These are phyloP conservation scores for Pinus taeda DNA, from an alignment of 75 land plant species.

Conservation along the genomic window DNA sequence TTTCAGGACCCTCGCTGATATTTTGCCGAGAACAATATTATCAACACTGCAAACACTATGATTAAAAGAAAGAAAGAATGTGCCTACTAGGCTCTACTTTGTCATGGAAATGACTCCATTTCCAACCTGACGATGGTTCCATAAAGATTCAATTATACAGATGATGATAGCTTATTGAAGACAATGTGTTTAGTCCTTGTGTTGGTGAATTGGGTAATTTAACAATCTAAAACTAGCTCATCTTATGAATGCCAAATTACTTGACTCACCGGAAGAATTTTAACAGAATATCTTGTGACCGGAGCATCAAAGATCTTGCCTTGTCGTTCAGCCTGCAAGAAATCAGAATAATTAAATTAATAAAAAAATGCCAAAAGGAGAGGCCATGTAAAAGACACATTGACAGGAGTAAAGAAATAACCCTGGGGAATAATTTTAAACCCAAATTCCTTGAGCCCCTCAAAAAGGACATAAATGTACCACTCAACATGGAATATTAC, in stretches of 20 bases:
- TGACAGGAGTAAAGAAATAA: neutral
- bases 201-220: neutral
- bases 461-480: neutral
- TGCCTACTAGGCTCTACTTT: neutral
- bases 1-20: no score
- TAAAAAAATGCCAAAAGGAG: neutral
- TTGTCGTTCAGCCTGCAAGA: slow-evolving; percentile 46
- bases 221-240: neutral
- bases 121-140: neutral
- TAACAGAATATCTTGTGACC: slow-evolving; percentile 64
- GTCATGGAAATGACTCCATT: neutral
- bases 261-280: slow-evolving; percentile 71
- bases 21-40: no score
- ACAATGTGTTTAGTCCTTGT: neutral
- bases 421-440: neutral
- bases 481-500: neutral
- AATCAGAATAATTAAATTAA: neutral
- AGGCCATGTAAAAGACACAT: neutral
- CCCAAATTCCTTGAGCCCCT: neutral
- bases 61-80: no score
- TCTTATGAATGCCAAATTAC: neutral
- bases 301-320: slow-evolving; percentile 43
- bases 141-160: neutral
- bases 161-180: neutral
- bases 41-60: no score